phyloP scores from a whole-genome alignment of 257 asterid species.

The Solanum sparsipilum region DNA sequence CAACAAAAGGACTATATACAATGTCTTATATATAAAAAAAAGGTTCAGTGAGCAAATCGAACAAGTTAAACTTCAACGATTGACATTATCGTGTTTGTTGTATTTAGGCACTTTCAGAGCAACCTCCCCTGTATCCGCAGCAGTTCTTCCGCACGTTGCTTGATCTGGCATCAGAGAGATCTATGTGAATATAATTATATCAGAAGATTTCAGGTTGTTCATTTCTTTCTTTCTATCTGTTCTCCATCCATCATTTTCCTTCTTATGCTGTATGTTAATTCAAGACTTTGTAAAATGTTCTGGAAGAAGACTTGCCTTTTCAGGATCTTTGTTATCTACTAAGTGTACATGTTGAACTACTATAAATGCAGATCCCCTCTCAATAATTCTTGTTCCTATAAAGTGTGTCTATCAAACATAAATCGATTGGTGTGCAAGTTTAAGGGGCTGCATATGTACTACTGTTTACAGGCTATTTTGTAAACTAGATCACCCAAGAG shows the following conservation, averaged over 20 bases:
- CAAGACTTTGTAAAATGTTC: not conserved
- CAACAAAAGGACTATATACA: not conserved
- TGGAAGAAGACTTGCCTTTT: not conserved
- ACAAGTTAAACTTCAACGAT: no score
- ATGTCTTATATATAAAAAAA: not conserved
- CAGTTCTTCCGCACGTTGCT: slow-evolving; percentile 65
- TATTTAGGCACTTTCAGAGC: slow-evolving; percentile 66
- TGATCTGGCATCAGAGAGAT: slow-evolving; percentile 55
- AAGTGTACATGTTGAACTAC: not conserved
- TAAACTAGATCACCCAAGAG: not conserved
- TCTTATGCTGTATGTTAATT: not conserved
- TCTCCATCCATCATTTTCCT: not conserved
- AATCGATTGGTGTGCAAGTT: not conserved
- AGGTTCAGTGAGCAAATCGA: not conserved
- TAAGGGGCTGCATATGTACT: not conserved
- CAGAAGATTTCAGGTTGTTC: not conserved
- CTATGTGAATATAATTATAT: not conserved
- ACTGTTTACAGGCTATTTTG: not conserved
- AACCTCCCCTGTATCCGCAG: slow-evolving; percentile 81
- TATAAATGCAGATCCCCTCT: not conserved
- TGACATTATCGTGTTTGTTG: not conserved
- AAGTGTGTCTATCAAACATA: not conserved
- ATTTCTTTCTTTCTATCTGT: not conserved
- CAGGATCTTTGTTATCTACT: not conserved
- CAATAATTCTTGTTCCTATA: not conserved